Percentiles rank a stretch among this genome's conserved stretches.
Evolutionary conservation across 2,329 filamentous ascomycete genomes (phyloP).

Genomic region (Sphaerulina vaccinii): DNA sequence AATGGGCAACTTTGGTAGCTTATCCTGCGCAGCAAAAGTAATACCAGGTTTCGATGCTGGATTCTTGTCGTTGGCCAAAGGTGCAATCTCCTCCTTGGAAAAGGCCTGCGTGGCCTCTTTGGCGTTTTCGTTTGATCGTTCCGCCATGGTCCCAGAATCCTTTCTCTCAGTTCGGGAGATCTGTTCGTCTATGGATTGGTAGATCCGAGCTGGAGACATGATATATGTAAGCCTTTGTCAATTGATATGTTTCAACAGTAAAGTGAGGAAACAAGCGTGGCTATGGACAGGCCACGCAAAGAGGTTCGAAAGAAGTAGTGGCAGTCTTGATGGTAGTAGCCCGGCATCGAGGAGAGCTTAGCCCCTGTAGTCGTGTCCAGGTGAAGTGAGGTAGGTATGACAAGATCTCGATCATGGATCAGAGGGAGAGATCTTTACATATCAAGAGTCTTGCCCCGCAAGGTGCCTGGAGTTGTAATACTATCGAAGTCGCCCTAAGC

Average conservation of each 20-base stretch:
- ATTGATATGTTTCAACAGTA: slow-evolving; percentile 57
- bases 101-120: slow-evolving; percentile 55
- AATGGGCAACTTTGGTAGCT: slow-evolving; percentile 86
- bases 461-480: background rate
- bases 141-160: slow-evolving; percentile 42
- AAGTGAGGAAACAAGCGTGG: slow-evolving; percentile 73
- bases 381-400: background rate
- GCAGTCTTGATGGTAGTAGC: slow-evolving; percentile 80
- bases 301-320: slow-evolving; percentile 93
- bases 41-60: slow-evolving; percentile 66
- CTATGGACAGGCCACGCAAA: slow-evolving; percentile 79
- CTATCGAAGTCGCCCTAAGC: background rate
- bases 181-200: slow-evolving; percentile 32
- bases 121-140: slow-evolving; percentile 50
- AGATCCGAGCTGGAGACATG: slow-evolving; percentile 55
- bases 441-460: slow-evolving; percentile 13
- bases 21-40: slow-evolving; percentile 87
- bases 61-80: slow-evolving; percentile 50
- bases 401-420: slow-evolving; percentile 16
- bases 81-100: slow-evolving; percentile 48
- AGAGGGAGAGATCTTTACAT: slow-evolving; percentile 15
- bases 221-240: slow-evolving; percentile 43
- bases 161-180: slow-evolving; percentile 23
- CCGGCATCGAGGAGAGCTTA: slow-evolving; percentile 60
- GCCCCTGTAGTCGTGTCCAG: slow-evolving; percentile 5